Evolutionary conservation across 108 stramenopile species (phyloP), one percentile per base, ranked within the genome.

Genomic region (Nitzschia putrida): DNA sequence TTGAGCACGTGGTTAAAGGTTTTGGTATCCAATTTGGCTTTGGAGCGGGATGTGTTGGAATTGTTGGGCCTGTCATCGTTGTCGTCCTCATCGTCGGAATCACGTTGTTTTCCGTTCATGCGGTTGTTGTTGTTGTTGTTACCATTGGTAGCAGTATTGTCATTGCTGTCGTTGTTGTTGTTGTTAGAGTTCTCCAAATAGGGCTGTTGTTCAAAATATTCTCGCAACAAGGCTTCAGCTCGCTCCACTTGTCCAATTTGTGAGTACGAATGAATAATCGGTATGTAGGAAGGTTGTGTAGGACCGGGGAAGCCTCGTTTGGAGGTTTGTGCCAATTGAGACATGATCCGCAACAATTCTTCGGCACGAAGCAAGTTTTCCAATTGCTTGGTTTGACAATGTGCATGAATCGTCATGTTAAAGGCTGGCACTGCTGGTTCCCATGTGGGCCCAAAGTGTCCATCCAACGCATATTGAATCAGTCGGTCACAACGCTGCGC

Each of bases 1-100:
- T 64, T 68, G 43, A 76, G 37, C 8, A 76, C 67, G 8, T 57
- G 58, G 37, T 76, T 69, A 53, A 76, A 63, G n/a, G 66, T 55
- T 22, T 61, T 42, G 41, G 61, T 63, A 51, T 61, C 55, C 8
- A 61, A 26, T 29, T 64, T 57, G 11, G 63, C 42, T 29, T 68
- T 67, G 23, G n/a, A 16, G 4, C 29, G 29, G 29, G 29, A 34
- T 34, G 1, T 1, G 4, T 34, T 34, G 29, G 29, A 34, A 34
- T 34, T 34, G 29, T 34, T 34, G 29, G 29, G 29, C 50, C 22
- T 47, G 44, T 20, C 20, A 25, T 13, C 41, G 18, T 13, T 16
- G 13, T 8, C 43, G 44, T 2, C 42, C n/a, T 42, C 68, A 22
- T 68, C 40, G 7, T 45, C 55, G 42, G 22, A 24, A 14, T 13